Percentiles rank a stretch among this genome's conserved stretches.
phyloP scores from a whole-genome alignment of 2,329 filamentous ascomycete genomes.

The Cryphonectria carpinicola region DNA sequence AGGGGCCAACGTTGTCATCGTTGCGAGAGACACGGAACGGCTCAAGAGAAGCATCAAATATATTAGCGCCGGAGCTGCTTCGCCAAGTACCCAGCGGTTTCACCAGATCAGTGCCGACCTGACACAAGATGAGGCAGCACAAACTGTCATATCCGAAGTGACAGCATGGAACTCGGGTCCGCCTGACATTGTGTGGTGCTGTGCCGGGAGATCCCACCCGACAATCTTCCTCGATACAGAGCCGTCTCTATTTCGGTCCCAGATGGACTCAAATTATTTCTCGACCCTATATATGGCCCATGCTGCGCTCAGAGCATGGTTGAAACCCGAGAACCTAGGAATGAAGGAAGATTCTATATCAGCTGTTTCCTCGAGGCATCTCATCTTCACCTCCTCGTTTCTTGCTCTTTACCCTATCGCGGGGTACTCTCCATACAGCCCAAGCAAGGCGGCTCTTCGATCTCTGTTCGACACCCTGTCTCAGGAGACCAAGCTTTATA shows the following conservation, averaged over 20 bases:
- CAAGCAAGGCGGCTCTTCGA: slow-evolving; percentile 69
- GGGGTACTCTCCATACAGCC: slow-evolving; percentile 68
- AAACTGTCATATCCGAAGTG: slow-evolving; percentile 60
- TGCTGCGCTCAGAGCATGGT: slow-evolving; percentile 37
- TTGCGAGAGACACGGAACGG: slow-evolving; percentile 76
- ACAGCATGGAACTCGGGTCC: slow-evolving; percentile 64
- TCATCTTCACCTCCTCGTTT: slow-evolving; percentile 70
- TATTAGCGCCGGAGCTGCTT: slow-evolving; percentile 24
- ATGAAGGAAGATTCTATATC: background rate
- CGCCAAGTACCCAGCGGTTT: slow-evolving; percentile 61
- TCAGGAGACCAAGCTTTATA: slow-evolving; percentile 55
- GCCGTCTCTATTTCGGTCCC: slow-evolving; percentile 37
- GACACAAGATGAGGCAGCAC: slow-evolving; percentile 58
- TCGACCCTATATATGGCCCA: slow-evolving; percentile 45
- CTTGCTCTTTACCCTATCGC: slow-evolving; percentile 65
- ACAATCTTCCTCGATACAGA: slow-evolving; percentile 43
- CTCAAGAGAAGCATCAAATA: slow-evolving; percentile 67
- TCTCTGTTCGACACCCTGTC: slow-evolving; percentile 66
- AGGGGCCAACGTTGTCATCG: no score
- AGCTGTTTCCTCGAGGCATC: slow-evolving; percentile 50
- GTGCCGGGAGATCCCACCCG: slow-evolving; percentile 65
- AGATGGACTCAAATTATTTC: slow-evolving; percentile 48
- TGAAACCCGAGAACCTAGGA: slow-evolving; percentile 24
- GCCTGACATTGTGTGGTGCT: slow-evolving; percentile 69
- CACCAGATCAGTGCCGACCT: slow-evolving; percentile 69